phyloP scores from a whole-genome alignment of 1,284 basidiomycete species.

The Fomitopsis pinicola region DNA sequence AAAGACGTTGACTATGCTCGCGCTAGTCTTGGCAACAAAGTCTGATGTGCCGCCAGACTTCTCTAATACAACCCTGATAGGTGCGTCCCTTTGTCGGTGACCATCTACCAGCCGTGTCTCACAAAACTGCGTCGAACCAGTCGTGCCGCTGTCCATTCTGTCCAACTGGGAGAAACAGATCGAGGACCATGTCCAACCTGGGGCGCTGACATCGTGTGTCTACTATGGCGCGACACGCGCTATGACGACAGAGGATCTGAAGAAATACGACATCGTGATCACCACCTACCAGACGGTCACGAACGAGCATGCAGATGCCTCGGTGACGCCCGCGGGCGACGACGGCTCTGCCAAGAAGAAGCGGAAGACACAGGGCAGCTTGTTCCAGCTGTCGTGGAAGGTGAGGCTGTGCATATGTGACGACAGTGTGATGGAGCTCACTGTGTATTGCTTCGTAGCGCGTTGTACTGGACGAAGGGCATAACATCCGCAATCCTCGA shows the following conservation, averaged over 20 bases:
- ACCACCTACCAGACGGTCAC: constrained; percentile 81
- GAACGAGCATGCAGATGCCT: constrained; percentile 41
- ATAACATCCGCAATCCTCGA: constrained; percentile 79
- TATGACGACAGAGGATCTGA: constrained; percentile 55
- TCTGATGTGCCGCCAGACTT: constrained; percentile 51
- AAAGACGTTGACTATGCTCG: constrained; percentile 81
- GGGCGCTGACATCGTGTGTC: constrained; percentile 51
- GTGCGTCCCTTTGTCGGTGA: constrained; percentile 36
- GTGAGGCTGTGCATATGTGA: constrained; percentile 26
- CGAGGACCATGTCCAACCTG: constrained; percentile 64
- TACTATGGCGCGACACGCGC: constrained; percentile 73
- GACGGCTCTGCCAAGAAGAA: constrained; percentile 47
- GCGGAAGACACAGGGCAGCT: constrained; percentile 45
- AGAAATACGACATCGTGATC: constrained; percentile 77
- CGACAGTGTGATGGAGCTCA: not conserved
- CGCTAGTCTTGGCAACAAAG: constrained; percentile 74
- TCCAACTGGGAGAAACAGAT: constrained; percentile 94
- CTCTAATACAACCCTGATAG: constrained; percentile 70
- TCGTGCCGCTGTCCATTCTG: constrained; percentile 82
- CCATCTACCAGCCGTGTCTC: not conserved
- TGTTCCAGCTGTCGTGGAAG: constrained; percentile 81
- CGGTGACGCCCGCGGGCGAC: constrained; percentile 6
- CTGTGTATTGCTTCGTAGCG: constrained; percentile 38
- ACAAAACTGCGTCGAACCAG: constrained; percentile 53
- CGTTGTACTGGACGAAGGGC: constrained; percentile 85